Base-by-base conservation (phyloP, 371 early-diverging fungal genomes). In the Nematocida displodere region DNA sequence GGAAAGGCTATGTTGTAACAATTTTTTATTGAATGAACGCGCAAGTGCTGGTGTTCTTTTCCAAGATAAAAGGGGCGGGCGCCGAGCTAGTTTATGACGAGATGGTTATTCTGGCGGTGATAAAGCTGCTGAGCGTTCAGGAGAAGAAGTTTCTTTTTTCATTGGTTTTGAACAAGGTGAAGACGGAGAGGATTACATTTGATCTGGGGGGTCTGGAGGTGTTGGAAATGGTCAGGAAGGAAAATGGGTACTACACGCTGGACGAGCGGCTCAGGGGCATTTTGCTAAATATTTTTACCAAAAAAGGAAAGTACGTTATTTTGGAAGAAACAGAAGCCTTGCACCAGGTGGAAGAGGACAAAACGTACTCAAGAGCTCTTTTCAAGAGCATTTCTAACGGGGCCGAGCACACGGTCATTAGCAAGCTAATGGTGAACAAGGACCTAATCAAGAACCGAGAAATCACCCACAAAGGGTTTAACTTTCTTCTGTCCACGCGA, bases 381-480 rank as follows among this genome's bases (percentile, higher is more conserved):
- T 71, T 56, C 33, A 58, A 48, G 28, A 71, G 34, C 13, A 71
- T 71, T 48, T 71, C 75, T 7, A 52, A 46, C 33, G 56, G 49
- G 20, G 29, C 59, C 22, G 46, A 56, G 37, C 49, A 39, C 62
- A 40, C 4, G 1, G 28, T 48, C 24, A 36, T 71, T 17, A 22
- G 59, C 8, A 17, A 49, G 42, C 67, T 80, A 26, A 68, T 78
- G 58, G 66, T 55, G 34, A 55, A 65, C 24, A 68, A 65, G 5
- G 62, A 71, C 1, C 75, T 82, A 42, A 65, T 80, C 33, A 63
- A 31, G 20, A 42, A 63, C 8, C 40, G 56, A 26, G 66, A 79
- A 39, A 82, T 84, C 20, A 83, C 85, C 4, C 78, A 81, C 66
- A 80, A 66, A 56, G 85, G 85, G 34, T 82, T 85, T 77, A 82